Base-by-base conservation (phyloP, 108 stramenopile species). In the Nitzschia sp. region DNA sequence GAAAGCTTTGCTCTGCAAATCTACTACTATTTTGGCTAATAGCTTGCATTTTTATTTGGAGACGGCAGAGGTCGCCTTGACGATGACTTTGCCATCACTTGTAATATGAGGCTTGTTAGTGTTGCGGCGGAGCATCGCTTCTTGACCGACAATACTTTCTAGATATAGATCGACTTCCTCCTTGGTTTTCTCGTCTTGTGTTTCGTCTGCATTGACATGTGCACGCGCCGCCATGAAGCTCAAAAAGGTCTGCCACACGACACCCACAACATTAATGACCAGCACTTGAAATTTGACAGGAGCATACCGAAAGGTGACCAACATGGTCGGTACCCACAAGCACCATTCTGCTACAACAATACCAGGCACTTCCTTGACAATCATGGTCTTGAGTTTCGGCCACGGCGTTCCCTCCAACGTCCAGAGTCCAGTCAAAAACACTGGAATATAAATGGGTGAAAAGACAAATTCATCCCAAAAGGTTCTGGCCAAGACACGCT, bases 221-320 rank as follows among this genome's bases (percentile, higher is more conserved):
- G 76, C 76, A 30, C 65, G 49, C 48, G 59, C 60, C 28, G 69
- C 76, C 53, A 69, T 63, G 55, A 68, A 95, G 58, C 83, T 82
- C 55, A 97, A 62, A 65, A 88, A 95, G 1, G 87, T 88, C 74
- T 94, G 92, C 96, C 96, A 97, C 23, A 92, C 70, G 36, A 97
- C 90, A 18, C 89, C 89, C 13, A 94, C 84, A 21, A 76, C 38
- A 70, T 95, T 93, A 30, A 81, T 82, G 66, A 81, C 92, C 38
- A 95, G 61, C 2, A 97, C 96, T 70, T 92, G 93, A 49, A 72
- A 95, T 64, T 89, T 88, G 21, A 77, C 61, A 1, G 96, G 92
- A 5, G 89, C 84, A 56, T 76, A 75, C 33, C 82, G 66, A 81
- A 95, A 94, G 62, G 93, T 97, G 29, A 94, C 59, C 21, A 81